phyloP scores from a whole-genome alignment of 148 eudicot species.

The Dianthus caryophyllus region DNA sequence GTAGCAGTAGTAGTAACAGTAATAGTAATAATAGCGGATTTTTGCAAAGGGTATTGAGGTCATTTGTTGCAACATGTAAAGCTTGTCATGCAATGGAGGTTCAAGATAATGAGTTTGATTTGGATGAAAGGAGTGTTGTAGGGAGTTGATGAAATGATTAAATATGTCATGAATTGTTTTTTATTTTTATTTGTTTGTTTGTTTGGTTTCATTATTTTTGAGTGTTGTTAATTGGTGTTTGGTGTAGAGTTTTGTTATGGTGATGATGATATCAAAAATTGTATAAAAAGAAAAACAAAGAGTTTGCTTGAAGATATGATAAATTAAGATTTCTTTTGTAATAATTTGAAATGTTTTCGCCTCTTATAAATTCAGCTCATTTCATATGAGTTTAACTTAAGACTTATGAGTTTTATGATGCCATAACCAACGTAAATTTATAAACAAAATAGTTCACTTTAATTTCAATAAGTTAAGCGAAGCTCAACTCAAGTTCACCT shows the following conservation, averaged over 20 bases:
- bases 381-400: too few species aligned
- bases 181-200: neutral
- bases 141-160: too few species aligned
- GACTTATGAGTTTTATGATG: too few species aligned
- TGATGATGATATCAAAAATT: conserved; percentile 4
- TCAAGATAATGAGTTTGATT: conserved; percentile 27
- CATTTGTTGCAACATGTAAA: conserved; percentile 51
- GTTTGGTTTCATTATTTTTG: conserved; percentile 4
- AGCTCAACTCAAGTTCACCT: too few species aligned
- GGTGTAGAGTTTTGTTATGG: conserved; percentile 5
- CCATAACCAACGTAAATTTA: too few species aligned
- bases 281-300: neutral
- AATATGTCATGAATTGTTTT: neutral
- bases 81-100: conserved; percentile 68
- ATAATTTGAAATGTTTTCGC: too few species aligned
- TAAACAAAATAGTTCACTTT: too few species aligned
- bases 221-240: neutral
- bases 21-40: conserved; percentile 23
- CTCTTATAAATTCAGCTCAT: too few species aligned
- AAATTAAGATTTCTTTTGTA: too few species aligned
- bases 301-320: conserved; percentile 22
- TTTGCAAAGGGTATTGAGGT: conserved; percentile 41
- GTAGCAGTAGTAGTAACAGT: neutral
- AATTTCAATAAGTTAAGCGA: too few species aligned
- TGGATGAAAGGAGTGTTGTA: conserved; percentile 20